Percentiles rank a stretch among this genome's conserved stretches.
Conservation (phyloP, 148 eudicot species). For the Silene uniflora region DNA sequence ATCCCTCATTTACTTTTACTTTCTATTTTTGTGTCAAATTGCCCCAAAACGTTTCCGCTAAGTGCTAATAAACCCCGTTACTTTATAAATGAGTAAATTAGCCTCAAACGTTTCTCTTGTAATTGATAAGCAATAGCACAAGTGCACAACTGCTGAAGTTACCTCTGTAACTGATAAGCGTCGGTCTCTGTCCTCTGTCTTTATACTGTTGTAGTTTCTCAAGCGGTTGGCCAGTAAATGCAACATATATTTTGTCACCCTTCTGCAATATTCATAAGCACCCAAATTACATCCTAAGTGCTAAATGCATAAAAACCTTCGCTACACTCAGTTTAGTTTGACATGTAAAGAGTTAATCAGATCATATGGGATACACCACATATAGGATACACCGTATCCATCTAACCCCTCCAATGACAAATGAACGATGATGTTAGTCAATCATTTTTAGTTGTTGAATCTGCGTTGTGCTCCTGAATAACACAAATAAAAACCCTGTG, state of each 20-base stretch:
- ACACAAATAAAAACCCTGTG: too few relatives aligned
- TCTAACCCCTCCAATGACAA: too few relatives aligned
- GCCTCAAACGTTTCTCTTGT: too few relatives aligned
- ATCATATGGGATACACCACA: not conserved
- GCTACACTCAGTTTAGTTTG: slow-evolving; percentile 5
- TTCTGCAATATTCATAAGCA: slow-evolving; percentile 48
- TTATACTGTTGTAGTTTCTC: slow-evolving; percentile 74
- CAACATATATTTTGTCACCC: slow-evolving; percentile 75
- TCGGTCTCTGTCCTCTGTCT: slow-evolving; percentile 42
- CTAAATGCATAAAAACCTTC: not conserved
- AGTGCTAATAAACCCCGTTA: too few relatives aligned
- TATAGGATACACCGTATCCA: too few relatives aligned
- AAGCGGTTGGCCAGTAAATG: slow-evolving; percentile 79
- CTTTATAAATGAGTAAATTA: not conserved
- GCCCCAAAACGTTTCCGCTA: too few relatives aligned
- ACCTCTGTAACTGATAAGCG: slow-evolving; percentile 88
- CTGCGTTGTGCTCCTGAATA: too few relatives aligned
- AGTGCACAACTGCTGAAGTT: slow-evolving; percentile 9
- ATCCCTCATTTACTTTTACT: too few relatives aligned
- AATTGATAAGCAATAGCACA: not conserved
- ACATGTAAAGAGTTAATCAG: not conserved
- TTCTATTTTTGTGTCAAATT: too few relatives aligned
- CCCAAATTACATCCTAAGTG: not conserved
- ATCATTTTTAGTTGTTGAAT: too few relatives aligned
- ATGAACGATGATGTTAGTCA: too few relatives aligned